Evolutionary conservation across 2,329 filamentous ascomycete species (phyloP).

Genomic region (Aurifilum marmelostoma): DNA sequence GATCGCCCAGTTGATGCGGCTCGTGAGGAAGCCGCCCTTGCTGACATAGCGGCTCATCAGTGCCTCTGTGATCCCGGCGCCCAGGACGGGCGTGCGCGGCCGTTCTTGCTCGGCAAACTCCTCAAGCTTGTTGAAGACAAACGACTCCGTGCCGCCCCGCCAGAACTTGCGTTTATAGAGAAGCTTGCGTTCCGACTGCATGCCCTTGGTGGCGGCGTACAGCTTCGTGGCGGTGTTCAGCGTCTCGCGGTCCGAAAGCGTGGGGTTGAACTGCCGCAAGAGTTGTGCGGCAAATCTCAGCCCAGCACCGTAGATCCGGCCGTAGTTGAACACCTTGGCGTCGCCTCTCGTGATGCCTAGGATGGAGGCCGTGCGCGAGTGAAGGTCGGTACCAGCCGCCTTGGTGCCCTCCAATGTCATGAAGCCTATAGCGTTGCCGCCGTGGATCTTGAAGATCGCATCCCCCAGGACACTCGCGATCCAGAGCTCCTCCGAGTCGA

Average conservation of each 20-base stretch:
- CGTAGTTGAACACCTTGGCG: constrained; percentile 98
- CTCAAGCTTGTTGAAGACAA: constrained; percentile 97
- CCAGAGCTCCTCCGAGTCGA: constrained; percentile 97
- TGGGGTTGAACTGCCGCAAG: constrained; percentile 90
- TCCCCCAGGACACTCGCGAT: constrained; percentile 95
- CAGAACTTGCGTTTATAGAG: constrained; percentile 82
- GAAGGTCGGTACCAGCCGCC: constrained; percentile 87
- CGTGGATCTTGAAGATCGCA: constrained; percentile 91
- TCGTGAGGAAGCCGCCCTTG: constrained; percentile 91
- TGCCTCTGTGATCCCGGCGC: constrained; percentile 94
- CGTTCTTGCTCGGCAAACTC: constrained; percentile 95
- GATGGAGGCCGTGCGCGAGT: constrained; percentile 90
- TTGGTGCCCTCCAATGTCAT: constrained; percentile 99
- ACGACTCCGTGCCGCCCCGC: constrained; percentile 94
- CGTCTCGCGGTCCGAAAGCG: constrained; percentile 78
- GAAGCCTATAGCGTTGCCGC: constrained; percentile 96
- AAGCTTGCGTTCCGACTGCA: constrained; percentile 75
- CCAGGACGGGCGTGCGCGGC: constrained; percentile 88
- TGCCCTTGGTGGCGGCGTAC: constrained; percentile 88
- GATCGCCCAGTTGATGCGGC: constrained; percentile 98
- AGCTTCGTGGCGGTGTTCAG: constrained; percentile 74
- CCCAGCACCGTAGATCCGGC: constrained; percentile 97
- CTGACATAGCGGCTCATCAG: constrained; percentile 85
- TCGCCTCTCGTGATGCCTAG: constrained; percentile 92
- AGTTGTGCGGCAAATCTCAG: constrained; percentile 90